Evolutionary conservation across 176 grass and related monocot species (phyloP).

Genomic region (Aegilops umbellulata): DNA sequence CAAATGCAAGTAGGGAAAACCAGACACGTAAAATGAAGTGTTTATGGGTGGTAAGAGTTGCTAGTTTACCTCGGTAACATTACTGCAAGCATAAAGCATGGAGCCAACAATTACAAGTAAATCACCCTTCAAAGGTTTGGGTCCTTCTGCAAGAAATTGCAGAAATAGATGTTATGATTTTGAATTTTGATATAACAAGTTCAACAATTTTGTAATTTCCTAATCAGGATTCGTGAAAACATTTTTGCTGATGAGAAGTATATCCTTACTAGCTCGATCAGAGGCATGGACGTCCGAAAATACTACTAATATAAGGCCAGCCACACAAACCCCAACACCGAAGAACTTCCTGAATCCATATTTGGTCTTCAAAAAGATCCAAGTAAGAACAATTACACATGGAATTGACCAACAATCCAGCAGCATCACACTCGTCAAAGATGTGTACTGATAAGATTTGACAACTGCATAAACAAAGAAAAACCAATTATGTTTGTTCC

Average conservation of each 20-base stretch:
- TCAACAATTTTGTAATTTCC: background rate
- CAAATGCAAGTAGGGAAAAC: background rate
- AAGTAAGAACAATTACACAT: conserved; percentile 84
- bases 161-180: background rate
- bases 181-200: background rate
- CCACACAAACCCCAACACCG: conserved; percentile 59
- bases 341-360: conserved; percentile 65
- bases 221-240: background rate
- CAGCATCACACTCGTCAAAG: conserved; percentile 87
- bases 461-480: conserved; percentile 47
- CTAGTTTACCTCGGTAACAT: conserved; percentile 65
- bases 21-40: background rate
- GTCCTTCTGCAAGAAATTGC: conserved; percentile 45
- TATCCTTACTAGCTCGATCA: conserved; percentile 54
- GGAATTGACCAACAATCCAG: conserved; percentile 86
- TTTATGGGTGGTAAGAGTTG: background rate
- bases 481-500: background rate
- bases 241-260: background rate
- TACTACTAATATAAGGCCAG: conserved; percentile 66
- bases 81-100: conserved; percentile 85
- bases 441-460: conserved; percentile 88
- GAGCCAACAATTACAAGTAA: conserved; percentile 66
- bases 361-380: conserved; percentile 77
- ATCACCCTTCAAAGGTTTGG: conserved; percentile 64
- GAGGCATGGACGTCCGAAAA: conserved; percentile 71